phyloP scores from a whole-genome alignment of 345 rosid genomes.

The Hibiscus syriacus region DNA sequence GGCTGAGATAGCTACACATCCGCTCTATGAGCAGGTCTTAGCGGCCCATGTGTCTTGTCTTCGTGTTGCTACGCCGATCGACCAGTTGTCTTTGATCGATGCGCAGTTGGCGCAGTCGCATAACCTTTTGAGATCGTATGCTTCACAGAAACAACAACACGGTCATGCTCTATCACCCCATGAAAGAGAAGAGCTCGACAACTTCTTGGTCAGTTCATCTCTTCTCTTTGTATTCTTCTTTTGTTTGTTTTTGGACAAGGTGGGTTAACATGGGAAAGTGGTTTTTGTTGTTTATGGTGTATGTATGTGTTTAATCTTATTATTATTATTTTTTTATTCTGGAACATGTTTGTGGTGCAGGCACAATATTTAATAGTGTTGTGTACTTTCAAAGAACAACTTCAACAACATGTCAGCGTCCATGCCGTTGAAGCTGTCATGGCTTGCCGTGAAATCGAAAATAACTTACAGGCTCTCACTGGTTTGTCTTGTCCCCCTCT shows the following conservation, averaged over 20 bases:
- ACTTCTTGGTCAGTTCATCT: slow-evolving; percentile 55
- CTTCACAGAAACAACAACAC: slow-evolving; percentile 32
- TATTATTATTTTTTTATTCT: neutral
- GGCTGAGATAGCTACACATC: slow-evolving; percentile 82
- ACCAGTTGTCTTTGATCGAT: slow-evolving; percentile 88
- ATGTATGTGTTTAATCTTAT: neutral
- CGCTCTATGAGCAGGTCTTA: slow-evolving; percentile 75
- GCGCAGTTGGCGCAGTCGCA: slow-evolving; percentile 83
- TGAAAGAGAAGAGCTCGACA: slow-evolving; percentile 87
- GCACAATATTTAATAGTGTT: slow-evolving; percentile 84
- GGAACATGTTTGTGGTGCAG: slow-evolving; percentile 27
- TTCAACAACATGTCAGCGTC: slow-evolving; percentile 95
- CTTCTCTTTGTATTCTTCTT: neutral
- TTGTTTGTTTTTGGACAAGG: neutral
- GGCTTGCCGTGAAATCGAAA: slow-evolving; percentile 98
- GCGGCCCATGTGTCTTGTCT: slow-evolving; percentile 88
- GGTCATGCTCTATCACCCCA: slow-evolving; percentile 41
- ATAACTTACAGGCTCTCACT: slow-evolving; percentile 80
- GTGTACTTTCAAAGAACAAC: slow-evolving; percentile 95
- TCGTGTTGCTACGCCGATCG: slow-evolving; percentile 91
- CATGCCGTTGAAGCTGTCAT: slow-evolving; percentile 98
- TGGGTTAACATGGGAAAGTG: too few relatives aligned
- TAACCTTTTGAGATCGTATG: slow-evolving; percentile 77
- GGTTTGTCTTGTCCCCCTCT: slow-evolving; percentile 35
- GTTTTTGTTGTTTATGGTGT: too few relatives aligned